A percentile compares a stretch with the other conserved stretches of the same genome.
These are phyloP conservation scores for Alternaria longipes DNA, from an alignment of 2,329 filamentous ascomycete species.

Conservation along the genomic window DNA sequence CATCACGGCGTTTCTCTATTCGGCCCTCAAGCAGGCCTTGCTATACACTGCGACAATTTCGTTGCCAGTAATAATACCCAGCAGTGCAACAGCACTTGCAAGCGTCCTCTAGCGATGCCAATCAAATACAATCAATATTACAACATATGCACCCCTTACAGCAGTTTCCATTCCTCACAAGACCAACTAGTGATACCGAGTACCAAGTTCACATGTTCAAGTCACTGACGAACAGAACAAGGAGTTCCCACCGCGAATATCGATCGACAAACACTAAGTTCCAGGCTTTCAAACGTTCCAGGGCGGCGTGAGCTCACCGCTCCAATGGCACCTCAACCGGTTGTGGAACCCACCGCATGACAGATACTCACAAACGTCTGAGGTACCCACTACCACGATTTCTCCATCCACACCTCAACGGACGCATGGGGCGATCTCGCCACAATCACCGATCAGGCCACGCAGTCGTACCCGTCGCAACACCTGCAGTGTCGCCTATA, in stretches of 20 bases:
- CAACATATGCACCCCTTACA: neutral
- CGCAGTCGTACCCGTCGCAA: slow-evolving; percentile 20
- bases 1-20: slow-evolving; percentile 12
- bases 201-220: neutral
- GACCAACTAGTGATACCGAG: slow-evolving; percentile 1
- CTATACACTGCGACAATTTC: slow-evolving; percentile 16
- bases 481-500: slow-evolving; percentile 21
- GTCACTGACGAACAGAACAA: neutral
- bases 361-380: slow-evolving; percentile 12
- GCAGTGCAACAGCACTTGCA: slow-evolving; percentile 19
- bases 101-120: slow-evolving; percentile 3
- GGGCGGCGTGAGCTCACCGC: slow-evolving; percentile 12
- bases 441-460: slow-evolving; percentile 16
- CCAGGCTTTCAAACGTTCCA: neutral
- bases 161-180: slow-evolving; percentile 2
- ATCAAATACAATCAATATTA: slow-evolving; percentile 6
- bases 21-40: neutral
- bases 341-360: slow-evolving; percentile 12
- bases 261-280: slow-evolving; percentile 16
- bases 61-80: slow-evolving; percentile 23
- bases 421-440: slow-evolving; percentile 16
- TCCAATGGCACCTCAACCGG: slow-evolving; percentile 10
- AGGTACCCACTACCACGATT: slow-evolving; percentile 2
- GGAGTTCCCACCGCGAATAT: slow-evolving; percentile 1
- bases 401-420: slow-evolving; percentile 16